Conservation (phyloP, 371 early-diverging fungal species). For the Capillidium rhysosporum region DNA sequence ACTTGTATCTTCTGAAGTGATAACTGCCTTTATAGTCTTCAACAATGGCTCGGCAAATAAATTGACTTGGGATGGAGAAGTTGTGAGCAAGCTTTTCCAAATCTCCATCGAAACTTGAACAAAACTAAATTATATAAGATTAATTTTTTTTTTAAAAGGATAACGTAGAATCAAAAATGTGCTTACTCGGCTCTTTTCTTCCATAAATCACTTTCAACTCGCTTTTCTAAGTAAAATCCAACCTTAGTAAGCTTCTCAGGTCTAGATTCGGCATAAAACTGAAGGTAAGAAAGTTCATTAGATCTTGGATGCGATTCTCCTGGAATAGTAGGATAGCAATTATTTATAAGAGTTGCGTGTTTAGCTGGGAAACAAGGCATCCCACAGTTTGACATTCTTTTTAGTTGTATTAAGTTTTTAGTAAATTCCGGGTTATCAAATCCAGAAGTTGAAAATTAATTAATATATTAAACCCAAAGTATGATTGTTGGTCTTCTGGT, state of each 20-base stretch:
- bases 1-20: background rate
- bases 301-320: conserved; percentile 63
- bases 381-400: conserved; percentile 3
- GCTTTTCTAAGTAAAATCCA: conserved; percentile 60
- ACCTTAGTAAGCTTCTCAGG: conserved; percentile 87
- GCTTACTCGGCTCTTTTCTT: conserved; percentile 38
- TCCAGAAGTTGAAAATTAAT: too few species aligned
- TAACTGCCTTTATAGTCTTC: conserved; percentile 2
- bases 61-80: conserved; percentile 6
- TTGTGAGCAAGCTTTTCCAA: conserved; percentile 2
- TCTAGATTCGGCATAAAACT: conserved; percentile 73
- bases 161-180: conserved; percentile 3
- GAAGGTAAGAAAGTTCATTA: conserved; percentile 67
- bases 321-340: conserved; percentile 70
- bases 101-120: conserved; percentile 9
- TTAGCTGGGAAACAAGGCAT: conserved; percentile 23
- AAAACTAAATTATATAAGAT: conserved; percentile 3
- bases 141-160: background rate
- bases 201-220: conserved; percentile 41
- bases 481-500: too few species aligned
- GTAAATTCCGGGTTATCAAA: too few species aligned
- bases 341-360: conserved; percentile 79
- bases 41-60: conserved; percentile 5
- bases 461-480: too few species aligned
- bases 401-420: background rate